Conservation (phyloP, 169 alveolate genomes). For the Cyclospora cayetanensis region DNA sequence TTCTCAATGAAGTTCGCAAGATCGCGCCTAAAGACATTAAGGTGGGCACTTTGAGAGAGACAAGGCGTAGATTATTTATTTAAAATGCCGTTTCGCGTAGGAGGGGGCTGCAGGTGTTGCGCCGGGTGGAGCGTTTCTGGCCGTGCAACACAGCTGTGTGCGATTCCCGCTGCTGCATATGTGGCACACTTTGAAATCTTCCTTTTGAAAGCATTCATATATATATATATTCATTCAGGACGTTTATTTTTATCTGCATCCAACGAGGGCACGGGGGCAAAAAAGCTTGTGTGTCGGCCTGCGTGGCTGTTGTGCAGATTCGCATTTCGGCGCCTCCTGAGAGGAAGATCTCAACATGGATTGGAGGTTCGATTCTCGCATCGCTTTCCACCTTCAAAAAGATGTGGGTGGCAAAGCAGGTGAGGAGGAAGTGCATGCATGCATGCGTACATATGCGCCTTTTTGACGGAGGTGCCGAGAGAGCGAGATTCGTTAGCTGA, state of each 20-base stretch:
- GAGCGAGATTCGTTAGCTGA: neutral
- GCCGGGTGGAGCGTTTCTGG: neutral
- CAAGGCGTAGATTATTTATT: no score
- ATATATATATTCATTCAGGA: no score
- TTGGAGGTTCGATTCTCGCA: conserved; percentile 96
- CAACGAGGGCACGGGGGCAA: no score
- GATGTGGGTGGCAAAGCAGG: conserved; percentile 96
- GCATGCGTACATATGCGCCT: neutral
- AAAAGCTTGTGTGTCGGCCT: no score
- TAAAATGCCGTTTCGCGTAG: neutral
- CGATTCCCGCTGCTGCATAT: neutral
- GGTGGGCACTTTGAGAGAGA: neutral
- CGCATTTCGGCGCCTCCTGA: conserved; percentile 94
- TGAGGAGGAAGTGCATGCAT: neutral
- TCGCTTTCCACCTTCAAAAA: conserved; percentile 94
- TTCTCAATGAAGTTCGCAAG: conserved; percentile 78
- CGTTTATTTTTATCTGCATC: no score
- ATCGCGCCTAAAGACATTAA: conserved; percentile 81
- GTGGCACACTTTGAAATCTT: no score
- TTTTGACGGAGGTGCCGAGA: neutral
- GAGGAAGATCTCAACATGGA: conserved; percentile 96
- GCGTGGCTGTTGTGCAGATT: no score
- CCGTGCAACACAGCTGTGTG: neutral
- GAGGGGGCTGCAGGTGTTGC: neutral
- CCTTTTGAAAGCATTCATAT: no score